phyloP scores from a whole-genome alignment of 2,329 filamentous ascomycete genomes.

The Bertia moriformis region DNA sequence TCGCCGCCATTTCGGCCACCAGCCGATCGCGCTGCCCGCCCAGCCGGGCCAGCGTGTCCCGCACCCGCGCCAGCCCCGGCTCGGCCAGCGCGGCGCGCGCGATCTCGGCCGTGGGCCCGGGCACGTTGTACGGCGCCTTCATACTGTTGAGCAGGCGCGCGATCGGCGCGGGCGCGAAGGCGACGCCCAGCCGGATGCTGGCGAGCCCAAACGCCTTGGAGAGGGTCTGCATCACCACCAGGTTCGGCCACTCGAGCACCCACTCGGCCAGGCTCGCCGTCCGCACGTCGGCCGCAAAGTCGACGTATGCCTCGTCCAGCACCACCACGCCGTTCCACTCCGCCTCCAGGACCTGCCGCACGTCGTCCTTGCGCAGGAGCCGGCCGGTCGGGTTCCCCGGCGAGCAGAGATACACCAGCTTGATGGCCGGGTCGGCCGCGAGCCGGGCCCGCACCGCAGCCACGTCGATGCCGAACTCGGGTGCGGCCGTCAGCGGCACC shows the following conservation, averaged over 20 bases:
- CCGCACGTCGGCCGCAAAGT: constrained; percentile 59
- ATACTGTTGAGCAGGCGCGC: constrained; percentile 74
- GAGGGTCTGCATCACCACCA: constrained; percentile 97
- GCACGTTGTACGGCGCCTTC: constrained; percentile 93
- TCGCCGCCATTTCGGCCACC: constrained; percentile 53
- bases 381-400: constrained; percentile 88
- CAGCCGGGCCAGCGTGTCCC: constrained; percentile 52
- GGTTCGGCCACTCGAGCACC: constrained; percentile 83
- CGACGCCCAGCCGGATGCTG: constrained; percentile 77
- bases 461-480: constrained; percentile 62
- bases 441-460: constrained; percentile 53
- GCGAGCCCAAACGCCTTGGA: constrained; percentile 94
- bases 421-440: constrained; percentile 47
- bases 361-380: constrained; percentile 60
- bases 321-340: constrained; percentile 92
- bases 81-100: constrained; percentile 58
- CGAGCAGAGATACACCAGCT: constrained; percentile 83
- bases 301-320: constrained; percentile 90
- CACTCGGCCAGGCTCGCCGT: constrained; percentile 75
- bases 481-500: constrained; percentile 63
- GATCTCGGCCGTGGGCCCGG: constrained; percentile 71
- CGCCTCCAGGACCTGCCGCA: constrained; percentile 64
- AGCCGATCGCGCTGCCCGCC: constrained; percentile 65
- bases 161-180: constrained; percentile 63
- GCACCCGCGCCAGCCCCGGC: constrained; percentile 61